Evolutionary conservation across 768 basidiomycete genomes (phyloP).

Genomic region (Psilocybe subaeruginosa): DNA sequence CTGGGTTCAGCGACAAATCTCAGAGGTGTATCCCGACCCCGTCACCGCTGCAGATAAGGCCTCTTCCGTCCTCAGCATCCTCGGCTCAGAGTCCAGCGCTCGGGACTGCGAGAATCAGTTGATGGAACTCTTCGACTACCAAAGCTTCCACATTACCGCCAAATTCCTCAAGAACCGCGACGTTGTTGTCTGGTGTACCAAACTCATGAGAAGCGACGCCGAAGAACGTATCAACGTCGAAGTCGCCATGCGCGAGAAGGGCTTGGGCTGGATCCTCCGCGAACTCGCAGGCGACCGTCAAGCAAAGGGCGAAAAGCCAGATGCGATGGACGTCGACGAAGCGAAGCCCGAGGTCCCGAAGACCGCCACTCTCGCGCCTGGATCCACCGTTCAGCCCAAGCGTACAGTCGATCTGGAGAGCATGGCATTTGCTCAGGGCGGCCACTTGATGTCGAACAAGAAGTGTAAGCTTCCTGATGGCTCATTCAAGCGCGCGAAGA

Average conservation of each 20-base stretch:
- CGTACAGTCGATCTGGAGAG: slow-evolving; percentile 85
- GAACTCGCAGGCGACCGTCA: slow-evolving; percentile 85
- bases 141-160: slow-evolving; percentile 87
- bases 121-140: slow-evolving; percentile 96
- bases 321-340: slow-evolving; percentile 82
- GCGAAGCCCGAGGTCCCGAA: slow-evolving; percentile 63
- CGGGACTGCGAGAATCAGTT: slow-evolving; percentile 96
- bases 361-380: slow-evolving; percentile 86
- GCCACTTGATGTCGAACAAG: slow-evolving; percentile 98
- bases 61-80: slow-evolving; percentile 77
- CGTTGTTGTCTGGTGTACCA: slow-evolving; percentile 97
- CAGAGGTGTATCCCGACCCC: slow-evolving; percentile 90
- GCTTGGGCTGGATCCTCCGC: slow-evolving; percentile 92
- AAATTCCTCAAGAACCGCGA: slow-evolving; percentile 95
- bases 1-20: slow-evolving; percentile 97
- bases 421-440: slow-evolving; percentile 96
- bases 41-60: slow-evolving; percentile 95
- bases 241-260: slow-evolving; percentile 98
- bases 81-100: slow-evolving; percentile 83
- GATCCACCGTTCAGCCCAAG: slow-evolving; percentile 86
- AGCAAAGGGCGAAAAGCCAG: slow-evolving; percentile 46
- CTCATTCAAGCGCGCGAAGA: slow-evolving; percentile 94
- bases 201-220: slow-evolving; percentile 86
- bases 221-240: slow-evolving; percentile 92
- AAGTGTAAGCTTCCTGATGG: slow-evolving; percentile 98